phyloP scores from a whole-genome alignment of 371 early-diverging fungal genomes.

The Lichtheimia ramosa region DNA sequence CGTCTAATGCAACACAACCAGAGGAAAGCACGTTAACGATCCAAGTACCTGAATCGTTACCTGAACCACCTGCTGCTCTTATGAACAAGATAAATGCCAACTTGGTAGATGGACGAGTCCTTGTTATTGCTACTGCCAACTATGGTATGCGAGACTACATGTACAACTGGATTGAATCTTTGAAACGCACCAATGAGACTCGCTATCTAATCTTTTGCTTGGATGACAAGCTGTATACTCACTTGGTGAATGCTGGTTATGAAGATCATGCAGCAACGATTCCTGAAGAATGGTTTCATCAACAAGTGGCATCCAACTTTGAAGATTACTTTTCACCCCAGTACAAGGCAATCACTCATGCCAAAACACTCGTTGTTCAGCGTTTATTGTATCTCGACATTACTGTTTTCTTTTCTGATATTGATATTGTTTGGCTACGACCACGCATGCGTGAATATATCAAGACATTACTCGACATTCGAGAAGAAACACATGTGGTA shows the following conservation, averaged over 20 bases:
- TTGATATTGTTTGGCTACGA: slow-evolving; percentile 43
- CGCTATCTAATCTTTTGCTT: slow-evolving; percentile 27
- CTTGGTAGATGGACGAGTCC: slow-evolving; percentile 8
- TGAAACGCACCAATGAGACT: slow-evolving; percentile 21
- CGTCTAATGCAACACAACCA: too few relatives aligned
- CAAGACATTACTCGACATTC: slow-evolving; percentile 22
- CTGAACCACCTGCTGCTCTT: slow-evolving; percentile 8
- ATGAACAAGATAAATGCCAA: slow-evolving; percentile 19
- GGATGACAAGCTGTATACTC: slow-evolving; percentile 21
- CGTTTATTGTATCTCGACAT: slow-evolving; percentile 36
- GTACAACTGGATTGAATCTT: slow-evolving; percentile 31
- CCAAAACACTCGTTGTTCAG: slow-evolving; percentile 44
- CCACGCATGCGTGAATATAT: slow-evolving; percentile 35
- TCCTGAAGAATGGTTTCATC: slow-evolving; percentile 24
- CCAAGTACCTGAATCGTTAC: slow-evolving; percentile 12
- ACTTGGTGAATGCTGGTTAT: slow-evolving; percentile 24
- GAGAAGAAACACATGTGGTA: slow-evolving; percentile 36
- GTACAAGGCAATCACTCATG: slow-evolving; percentile 16
- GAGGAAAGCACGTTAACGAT: neutral
- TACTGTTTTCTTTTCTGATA: slow-evolving; percentile 40
- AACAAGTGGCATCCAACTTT: slow-evolving; percentile 12
- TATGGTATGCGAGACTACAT: slow-evolving; percentile 27
- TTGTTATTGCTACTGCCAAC: slow-evolving; percentile 20
- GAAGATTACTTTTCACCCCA: slow-evolving; percentile 17
- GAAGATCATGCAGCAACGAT: slow-evolving; percentile 18